Evolutionary conservation across 1,139 yeast genomes (phyloP).

Genomic region (Blastobotrys malaysiensis): DNA sequence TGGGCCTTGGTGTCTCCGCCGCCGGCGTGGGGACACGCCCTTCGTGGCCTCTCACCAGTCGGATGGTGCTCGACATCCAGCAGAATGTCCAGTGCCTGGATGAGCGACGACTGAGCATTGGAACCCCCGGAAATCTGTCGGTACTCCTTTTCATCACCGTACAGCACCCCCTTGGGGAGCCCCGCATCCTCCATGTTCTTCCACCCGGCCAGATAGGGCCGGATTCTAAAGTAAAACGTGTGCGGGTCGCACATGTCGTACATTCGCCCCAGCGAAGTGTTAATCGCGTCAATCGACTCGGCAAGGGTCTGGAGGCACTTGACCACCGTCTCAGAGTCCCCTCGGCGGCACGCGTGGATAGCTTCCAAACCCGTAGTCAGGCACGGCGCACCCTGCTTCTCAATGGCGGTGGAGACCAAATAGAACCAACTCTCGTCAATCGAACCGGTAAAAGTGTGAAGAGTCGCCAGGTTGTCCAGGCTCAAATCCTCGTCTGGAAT

Average conservation of each 20-base stretch:
- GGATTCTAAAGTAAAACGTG: conserved; percentile 73
- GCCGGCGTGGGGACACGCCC: no score
- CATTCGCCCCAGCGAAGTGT: conserved; percentile 74
- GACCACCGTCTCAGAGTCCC: conserved; percentile 39
- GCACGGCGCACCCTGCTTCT: conserved; percentile 69
- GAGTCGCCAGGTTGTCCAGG: conserved; percentile 68
- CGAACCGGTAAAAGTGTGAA: conserved; percentile 83
- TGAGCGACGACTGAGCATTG: conserved; percentile 86
- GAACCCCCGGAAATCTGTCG: conserved; percentile 82
- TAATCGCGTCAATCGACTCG: conserved; percentile 67
- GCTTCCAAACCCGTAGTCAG: conserved; percentile 58
- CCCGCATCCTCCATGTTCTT: conserved; percentile 87
- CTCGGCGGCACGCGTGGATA: conserved; percentile 47
- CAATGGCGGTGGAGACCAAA: conserved; percentile 80
- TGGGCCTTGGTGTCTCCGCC: conserved; percentile 10
- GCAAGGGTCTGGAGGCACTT: conserved; percentile 58
- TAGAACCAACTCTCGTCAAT: conserved; percentile 94
- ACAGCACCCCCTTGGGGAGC: conserved; percentile 67
- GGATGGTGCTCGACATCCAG: conserved; percentile 73
- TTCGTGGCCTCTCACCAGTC: conserved; percentile 50
- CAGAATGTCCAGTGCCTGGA: conserved; percentile 77
- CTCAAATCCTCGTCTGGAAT: conserved; percentile 44
- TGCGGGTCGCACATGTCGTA: conserved; percentile 96
- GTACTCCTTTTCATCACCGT: conserved; percentile 59
- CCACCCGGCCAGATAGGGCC: conserved; percentile 95